Conservation (phyloP, 2,329 filamentous ascomycete species). For the Didymosphaeria variabile region DNA sequence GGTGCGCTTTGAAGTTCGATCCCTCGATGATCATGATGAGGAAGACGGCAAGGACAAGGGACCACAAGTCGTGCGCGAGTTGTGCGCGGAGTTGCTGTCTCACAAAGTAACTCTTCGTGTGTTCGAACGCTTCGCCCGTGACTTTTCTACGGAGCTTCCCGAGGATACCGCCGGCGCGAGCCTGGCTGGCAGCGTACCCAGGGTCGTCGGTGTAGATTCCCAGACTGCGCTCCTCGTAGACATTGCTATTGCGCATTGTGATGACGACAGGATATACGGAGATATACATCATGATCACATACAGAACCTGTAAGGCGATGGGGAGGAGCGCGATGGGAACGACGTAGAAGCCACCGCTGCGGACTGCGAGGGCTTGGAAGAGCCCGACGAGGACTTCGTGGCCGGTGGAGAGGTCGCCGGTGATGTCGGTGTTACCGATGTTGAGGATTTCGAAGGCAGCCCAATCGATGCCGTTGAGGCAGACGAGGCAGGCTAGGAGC, state of each 20-base stretch:
- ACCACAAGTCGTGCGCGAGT: constrained; percentile 59
- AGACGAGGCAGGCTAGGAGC: constrained; percentile 60
- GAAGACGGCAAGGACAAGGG: constrained; percentile 55
- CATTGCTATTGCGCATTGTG: constrained; percentile 66
- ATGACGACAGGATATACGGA: constrained; percentile 69
- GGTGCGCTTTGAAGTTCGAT: constrained; percentile 45
- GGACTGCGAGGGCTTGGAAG: constrained; percentile 65
- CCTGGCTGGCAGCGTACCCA: constrained; percentile 20
- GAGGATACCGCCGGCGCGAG: constrained; percentile 12
- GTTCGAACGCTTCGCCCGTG: constrained; percentile 23
- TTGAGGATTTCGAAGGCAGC: constrained; percentile 63
- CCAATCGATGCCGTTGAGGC: constrained; percentile 65
- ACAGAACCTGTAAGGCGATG: constrained; percentile 65
- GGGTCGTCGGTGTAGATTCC: constrained; percentile 63
- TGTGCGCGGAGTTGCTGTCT: constrained; percentile 56
- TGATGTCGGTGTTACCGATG: constrained; percentile 62
- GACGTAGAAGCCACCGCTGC: constrained; percentile 61
- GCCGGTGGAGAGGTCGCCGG: constrained; percentile 52
- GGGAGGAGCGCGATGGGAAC: constrained; percentile 60
- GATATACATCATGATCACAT: constrained; percentile 72
- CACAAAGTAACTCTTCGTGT: constrained; percentile 50
- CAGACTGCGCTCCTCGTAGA: constrained; percentile 69
- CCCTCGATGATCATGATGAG: constrained; percentile 58
- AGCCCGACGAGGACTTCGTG: constrained; percentile 64
- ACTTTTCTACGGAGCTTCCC: constrained; percentile 22